Conservation (phyloP, 176 grass and related monocot species). For the Guadua angustifolia region DNA sequence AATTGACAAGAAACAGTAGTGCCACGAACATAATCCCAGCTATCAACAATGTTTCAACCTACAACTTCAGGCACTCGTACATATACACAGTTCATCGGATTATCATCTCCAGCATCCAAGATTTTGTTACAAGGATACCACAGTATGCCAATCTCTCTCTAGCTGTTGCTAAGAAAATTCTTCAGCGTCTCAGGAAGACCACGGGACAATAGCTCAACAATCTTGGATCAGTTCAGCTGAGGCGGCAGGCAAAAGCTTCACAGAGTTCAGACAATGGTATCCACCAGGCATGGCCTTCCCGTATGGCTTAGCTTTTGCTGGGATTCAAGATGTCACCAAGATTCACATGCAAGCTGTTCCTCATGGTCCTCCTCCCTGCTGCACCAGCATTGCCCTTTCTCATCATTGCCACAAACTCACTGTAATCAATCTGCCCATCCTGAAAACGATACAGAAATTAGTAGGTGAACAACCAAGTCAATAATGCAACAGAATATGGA, state of each 20-base stretch:
- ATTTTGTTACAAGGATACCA: conserved; percentile 19
- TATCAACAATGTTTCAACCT: conserved; percentile 41
- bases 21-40: neutral
- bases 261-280: conserved; percentile 31
- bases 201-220: neutral
- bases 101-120: conserved; percentile 17
- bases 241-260: conserved; percentile 32
- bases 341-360: conserved; percentile 67
- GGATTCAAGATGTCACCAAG: conserved; percentile 76
- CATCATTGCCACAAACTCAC: conserved; percentile 90
- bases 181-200: conserved; percentile 20
- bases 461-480: neutral
- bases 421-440: conserved; percentile 98
- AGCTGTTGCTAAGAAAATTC: conserved; percentile 43
- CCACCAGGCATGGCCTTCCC: conserved; percentile 4
- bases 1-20: conserved; percentile 17
- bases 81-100: conserved; percentile 40
- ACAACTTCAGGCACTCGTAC: conserved; percentile 14
- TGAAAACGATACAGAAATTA: conserved; percentile 48
- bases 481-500: neutral
- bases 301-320: conserved; percentile 35
- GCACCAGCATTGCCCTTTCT: conserved; percentile 79
- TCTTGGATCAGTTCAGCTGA: conserved; percentile 20
- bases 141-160: conserved; percentile 31
- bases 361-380: conserved; percentile 74